Evolutionary conservation across 176 grass and related monocot genomes (phyloP).

Genomic region (Tillandsia fasciculata): DNA sequence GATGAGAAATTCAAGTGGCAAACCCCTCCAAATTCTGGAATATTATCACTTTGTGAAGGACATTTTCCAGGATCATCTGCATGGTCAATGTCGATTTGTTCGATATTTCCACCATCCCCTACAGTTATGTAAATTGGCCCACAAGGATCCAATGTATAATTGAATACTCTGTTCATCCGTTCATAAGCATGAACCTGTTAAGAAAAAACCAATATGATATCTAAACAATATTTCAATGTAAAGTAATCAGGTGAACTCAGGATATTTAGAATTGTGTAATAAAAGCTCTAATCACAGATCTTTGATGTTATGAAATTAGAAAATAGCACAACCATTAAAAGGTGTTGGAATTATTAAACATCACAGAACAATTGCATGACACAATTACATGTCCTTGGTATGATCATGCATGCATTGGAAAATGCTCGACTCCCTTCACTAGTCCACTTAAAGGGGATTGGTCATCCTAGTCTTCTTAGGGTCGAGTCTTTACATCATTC

Average conservation of each 20-base stretch:
- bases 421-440: too few species aligned
- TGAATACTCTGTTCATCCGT: conserved; percentile 80
- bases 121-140: conserved; percentile 71
- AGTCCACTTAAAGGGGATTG: too few species aligned
- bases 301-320: too few species aligned
- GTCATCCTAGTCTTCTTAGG: too few species aligned
- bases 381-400: too few species aligned
- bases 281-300: too few species aligned
- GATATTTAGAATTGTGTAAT: too few species aligned
- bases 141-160: conserved; percentile 64
- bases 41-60: conserved; percentile 45
- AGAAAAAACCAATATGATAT: neutral
- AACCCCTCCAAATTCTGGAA: conserved; percentile 65
- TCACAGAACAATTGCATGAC: too few species aligned
- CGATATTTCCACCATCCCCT: conserved; percentile 87
- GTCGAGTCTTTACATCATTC: too few species aligned
- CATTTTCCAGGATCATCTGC: conserved; percentile 75
- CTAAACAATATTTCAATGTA: neutral
- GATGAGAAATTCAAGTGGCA: conserved; percentile 81
- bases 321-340: too few species aligned
- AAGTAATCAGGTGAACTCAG: neutral
- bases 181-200: conserved; percentile 83
- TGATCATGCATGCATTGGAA: too few species aligned
- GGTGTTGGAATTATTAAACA: too few species aligned
- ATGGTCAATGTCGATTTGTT: conserved; percentile 59